Conservation (phyloP, 352 stramenopile genomes). For the Aphanomyces cochlioides region DNA sequence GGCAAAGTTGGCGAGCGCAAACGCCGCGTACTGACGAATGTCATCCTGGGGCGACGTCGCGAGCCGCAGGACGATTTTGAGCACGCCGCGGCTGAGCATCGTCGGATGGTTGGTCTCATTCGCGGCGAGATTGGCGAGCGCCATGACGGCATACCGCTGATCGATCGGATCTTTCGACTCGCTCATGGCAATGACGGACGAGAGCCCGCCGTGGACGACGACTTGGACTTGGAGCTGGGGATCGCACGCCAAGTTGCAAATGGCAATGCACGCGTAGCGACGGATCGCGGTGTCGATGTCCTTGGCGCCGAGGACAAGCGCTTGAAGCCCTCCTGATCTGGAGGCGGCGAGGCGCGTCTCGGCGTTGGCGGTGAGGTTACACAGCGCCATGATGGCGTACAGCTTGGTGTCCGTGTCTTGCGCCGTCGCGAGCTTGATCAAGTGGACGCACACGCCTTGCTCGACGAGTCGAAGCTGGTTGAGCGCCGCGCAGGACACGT, state of each 20-base stretch:
- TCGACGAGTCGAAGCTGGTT: conserved; percentile 91
- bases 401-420: conserved; percentile 91
- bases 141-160: conserved; percentile 80
- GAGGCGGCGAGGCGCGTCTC: conserved; percentile 85
- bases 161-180: conserved; percentile 31
- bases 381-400: conserved; percentile 93
- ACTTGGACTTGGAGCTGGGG: conserved; percentile 87
- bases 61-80: conserved; percentile 77
- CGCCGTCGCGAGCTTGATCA: conserved; percentile 80
- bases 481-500: conserved; percentile 88
- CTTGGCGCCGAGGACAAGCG: conserved; percentile 82
- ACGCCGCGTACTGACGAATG: conserved; percentile 87
- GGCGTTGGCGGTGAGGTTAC: conserved; percentile 93
- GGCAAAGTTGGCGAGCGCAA: conserved; percentile 91
- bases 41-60: conserved; percentile 73
- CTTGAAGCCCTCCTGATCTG: conserved; percentile 88
- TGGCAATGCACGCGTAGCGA: conserved; percentile 91
- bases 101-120: conserved; percentile 93
- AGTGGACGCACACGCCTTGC: conserved; percentile 76
- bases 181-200: conserved; percentile 80
- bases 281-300: conserved; percentile 82
- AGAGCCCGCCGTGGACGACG: conserved; percentile 90
- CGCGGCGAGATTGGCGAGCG: conserved; percentile 90
- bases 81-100: conserved; percentile 83
- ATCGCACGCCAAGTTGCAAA: conserved; percentile 94